Conservation (phyloP, 371 early-diverging fungal species). For the Mucor sp. region DNA sequence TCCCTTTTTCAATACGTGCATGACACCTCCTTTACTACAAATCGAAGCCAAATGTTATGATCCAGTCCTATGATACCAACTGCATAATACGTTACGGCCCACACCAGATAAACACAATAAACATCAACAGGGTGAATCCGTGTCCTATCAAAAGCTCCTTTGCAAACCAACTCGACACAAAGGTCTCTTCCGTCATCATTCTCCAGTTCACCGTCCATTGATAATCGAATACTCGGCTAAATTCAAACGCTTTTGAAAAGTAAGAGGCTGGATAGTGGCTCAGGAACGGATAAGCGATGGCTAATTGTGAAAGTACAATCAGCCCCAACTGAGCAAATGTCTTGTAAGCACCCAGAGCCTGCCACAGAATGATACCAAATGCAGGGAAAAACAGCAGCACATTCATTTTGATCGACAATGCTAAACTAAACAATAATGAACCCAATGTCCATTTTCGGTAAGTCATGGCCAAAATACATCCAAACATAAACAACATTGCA, state of each 20-base stretch:
- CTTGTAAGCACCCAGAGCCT: slow-evolving; percentile 52
- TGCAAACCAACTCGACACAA: slow-evolving; percentile 65
- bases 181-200: slow-evolving; percentile 70
- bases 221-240: slow-evolving; percentile 80
- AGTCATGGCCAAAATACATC: slow-evolving; percentile 63
- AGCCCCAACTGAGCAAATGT: slow-evolving; percentile 52
- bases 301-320: slow-evolving; percentile 61
- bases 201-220: slow-evolving; percentile 97
- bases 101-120: slow-evolving; percentile 60
- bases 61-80: neutral
- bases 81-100: slow-evolving; percentile 31
- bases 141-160: slow-evolving; percentile 64
- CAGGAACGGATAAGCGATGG: slow-evolving; percentile 75
- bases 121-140: slow-evolving; percentile 56
- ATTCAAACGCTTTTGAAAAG: slow-evolving; percentile 82
- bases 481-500: slow-evolving; percentile 81
- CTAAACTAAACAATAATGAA: slow-evolving; percentile 73
- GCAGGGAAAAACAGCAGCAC: slow-evolving; percentile 88
- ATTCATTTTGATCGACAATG: slow-evolving; percentile 93
- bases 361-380: slow-evolving; percentile 70
- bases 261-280: slow-evolving; percentile 63
- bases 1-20: slow-evolving; percentile 47
- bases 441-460: slow-evolving; percentile 52
- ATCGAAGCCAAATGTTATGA: neutral
- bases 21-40: slow-evolving; percentile 55